Evolutionary conservation across 495 filamentous ascomycete genomes (phyloP).

Genomic region (Amniculicola lignicola): DNA sequence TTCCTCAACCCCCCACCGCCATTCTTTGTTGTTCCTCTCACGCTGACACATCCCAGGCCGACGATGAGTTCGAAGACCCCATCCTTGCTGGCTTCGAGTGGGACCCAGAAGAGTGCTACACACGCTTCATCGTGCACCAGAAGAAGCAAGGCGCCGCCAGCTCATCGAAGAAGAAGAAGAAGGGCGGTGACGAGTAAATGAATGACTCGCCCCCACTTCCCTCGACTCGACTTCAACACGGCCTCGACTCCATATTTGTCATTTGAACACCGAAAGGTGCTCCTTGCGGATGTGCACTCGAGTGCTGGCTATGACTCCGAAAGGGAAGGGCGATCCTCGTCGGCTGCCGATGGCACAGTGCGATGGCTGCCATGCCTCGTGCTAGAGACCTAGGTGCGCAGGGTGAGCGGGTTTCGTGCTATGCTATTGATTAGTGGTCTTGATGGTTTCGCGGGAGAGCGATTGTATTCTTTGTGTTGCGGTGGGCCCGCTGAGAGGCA

Average conservation of each 20-base stretch:
- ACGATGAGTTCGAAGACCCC: slow-evolving; percentile 80
- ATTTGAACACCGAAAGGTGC: slow-evolving; percentile 20
- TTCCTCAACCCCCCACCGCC: no score
- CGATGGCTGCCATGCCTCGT: slow-evolving; percentile 3
- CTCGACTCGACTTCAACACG: slow-evolving; percentile 19
- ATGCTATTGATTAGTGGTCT: slow-evolving; percentile 1
- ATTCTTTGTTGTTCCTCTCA: not conserved
- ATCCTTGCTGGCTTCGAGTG: slow-evolving; percentile 91
- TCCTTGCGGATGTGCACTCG: slow-evolving; percentile 18
- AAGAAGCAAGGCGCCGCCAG: slow-evolving; percentile 60
- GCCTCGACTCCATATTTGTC: slow-evolving; percentile 14
- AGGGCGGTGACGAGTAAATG: slow-evolving; percentile 42
- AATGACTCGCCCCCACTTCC: slow-evolving; percentile 32
- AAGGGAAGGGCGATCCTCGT: slow-evolving; percentile 20
- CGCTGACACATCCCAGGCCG: slow-evolving; percentile 55
- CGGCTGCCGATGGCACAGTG: slow-evolving; percentile 7
- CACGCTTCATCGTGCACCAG: slow-evolving; percentile 75
- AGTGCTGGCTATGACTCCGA: slow-evolving; percentile 18
- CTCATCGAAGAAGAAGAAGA: slow-evolving; percentile 58
- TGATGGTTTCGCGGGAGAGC: not conserved
- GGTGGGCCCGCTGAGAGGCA: slow-evolving; percentile 21
- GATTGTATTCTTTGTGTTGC: slow-evolving; percentile 1
- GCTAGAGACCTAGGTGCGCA: slow-evolving; percentile 5
- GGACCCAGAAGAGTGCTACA: slow-evolving; percentile 80
- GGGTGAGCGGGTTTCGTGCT: slow-evolving; percentile 18